Conservation (phyloP, 352 stramenopile species). For the Phytophthora pini region DNA sequence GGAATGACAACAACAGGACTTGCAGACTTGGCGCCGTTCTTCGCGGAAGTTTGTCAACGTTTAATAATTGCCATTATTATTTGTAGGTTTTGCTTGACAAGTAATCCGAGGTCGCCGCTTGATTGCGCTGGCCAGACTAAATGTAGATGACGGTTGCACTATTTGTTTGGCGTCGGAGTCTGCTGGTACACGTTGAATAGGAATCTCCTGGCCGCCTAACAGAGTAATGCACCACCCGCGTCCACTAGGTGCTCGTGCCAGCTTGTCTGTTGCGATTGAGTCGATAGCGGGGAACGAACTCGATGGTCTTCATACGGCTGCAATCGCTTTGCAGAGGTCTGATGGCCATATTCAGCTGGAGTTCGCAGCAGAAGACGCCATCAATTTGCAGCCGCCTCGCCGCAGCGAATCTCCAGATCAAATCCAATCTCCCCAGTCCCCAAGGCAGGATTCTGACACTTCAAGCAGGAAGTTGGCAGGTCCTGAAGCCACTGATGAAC, state of each 20-base stretch:
- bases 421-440: constrained; percentile 6
- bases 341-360: constrained; percentile 46
- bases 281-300: constrained; percentile 25
- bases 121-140: constrained; percentile 21
- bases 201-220: background rate
- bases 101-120: constrained; percentile 17
- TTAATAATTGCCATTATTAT: too few relatives aligned
- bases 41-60: too few relatives aligned
- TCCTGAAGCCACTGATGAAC: constrained; percentile 8
- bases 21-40: too few relatives aligned
- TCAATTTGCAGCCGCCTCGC: constrained; percentile 30
- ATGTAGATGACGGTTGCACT: constrained; percentile 24
- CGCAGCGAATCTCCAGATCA: constrained; percentile 9
- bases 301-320: constrained; percentile 24
- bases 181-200: too few relatives aligned
- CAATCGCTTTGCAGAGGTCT: constrained; percentile 23
- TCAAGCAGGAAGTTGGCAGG: background rate
- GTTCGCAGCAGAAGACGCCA: constrained; percentile 39
- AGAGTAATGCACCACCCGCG: constrained; percentile 11
- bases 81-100: too few relatives aligned
- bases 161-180: constrained; percentile 1
- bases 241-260: background rate
- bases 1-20: too few relatives aligned
- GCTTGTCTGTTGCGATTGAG: constrained; percentile 23
- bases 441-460: constrained; percentile 1